Evolutionary conservation across 176 grass and related monocot species (phyloP), one percentile per base, ranked within the genome.

Genomic region (Cenchrus fungigraminus): DNA sequence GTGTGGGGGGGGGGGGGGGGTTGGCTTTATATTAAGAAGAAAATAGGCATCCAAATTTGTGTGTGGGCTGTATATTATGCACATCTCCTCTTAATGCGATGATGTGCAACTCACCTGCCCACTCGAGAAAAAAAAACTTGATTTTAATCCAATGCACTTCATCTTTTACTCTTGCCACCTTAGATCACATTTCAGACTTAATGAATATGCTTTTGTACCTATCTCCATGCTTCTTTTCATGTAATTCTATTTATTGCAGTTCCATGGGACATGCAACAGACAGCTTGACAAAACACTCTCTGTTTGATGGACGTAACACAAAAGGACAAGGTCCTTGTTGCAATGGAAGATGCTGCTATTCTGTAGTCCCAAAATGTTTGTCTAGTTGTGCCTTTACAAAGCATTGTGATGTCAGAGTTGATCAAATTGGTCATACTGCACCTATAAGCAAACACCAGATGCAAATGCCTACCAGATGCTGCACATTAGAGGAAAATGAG

Each of bases 301-400:
- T 57, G 25, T 55, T 68, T 75, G 93, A 92, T 74, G 50, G 52
- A 12, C 74, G 58, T 83, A 86, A 73, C 72, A 85, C 73, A 72
- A 92, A 88, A 86, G 86, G 88, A 82, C 66, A 50, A 34, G 64
- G 56, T 67, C 25, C 64, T 77, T 86, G 73, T 69, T 77, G 61
- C 65, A 74, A 84, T 80, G 82, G 74, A 85, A 75, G 86, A 72
- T 90, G 79, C 79, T 86, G 88, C 86, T 82, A 60, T 51, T 88
- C 90, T 68, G 71, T 81, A 84, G 62, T 78, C 44, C 72, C 85
- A 78, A 84, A 84, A 76, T 92, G 83, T 84, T 76, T 84, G 76
- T 19, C 82, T 62, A 70, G 85, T 55, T 92, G 76, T 28, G 68
- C 29, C 37, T 83, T 85, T 73, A 70, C 70, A 88, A 88, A 83